These are phyloP conservation scores for Leptographium wingfieldii DNA, from an alignment of 2,329 filamentous ascomycete genomes.

Conservation along the genomic window DNA sequence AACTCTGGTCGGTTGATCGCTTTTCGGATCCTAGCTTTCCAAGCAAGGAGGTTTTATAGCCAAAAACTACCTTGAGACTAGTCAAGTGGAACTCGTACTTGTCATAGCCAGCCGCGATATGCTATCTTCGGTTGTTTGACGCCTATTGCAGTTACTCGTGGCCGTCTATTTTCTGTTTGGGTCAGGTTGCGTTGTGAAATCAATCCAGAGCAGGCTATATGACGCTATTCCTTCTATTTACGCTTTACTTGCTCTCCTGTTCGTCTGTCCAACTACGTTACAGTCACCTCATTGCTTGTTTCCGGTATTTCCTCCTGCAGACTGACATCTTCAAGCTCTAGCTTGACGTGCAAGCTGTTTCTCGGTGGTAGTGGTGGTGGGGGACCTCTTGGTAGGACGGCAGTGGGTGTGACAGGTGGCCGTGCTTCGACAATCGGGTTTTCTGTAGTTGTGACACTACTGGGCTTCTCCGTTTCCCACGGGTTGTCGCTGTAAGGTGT, in stretches of 20 bases:
- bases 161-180: neutral
- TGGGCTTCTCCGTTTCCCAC: neutral
- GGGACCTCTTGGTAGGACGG: neutral
- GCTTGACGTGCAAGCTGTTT: neutral
- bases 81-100: too few relatives aligned
- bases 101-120: too few relatives aligned
- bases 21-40: too few relatives aligned
- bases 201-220: neutral
- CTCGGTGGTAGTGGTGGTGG: conserved; percentile 4
- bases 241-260: neutral
- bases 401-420: neutral
- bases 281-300: neutral
- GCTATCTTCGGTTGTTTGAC: too few relatives aligned
- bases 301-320: neutral
- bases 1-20: too few relatives aligned
- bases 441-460: neutral
- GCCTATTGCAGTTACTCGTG: too few relatives aligned
- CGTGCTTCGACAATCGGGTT: neutral
- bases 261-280: neutral
- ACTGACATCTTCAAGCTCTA: conserved; percentile 4
- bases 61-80: too few relatives aligned
- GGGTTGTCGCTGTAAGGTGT: conserved; percentile 1
- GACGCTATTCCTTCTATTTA: neutral
- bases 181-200: neutral
- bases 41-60: too few relatives aligned